A percentile compares a stretch with the other conserved stretches of the same genome.
Conservation (phyloP, 2,329 filamentous ascomycete genomes). For the Metarhizium brunneum region DNA sequence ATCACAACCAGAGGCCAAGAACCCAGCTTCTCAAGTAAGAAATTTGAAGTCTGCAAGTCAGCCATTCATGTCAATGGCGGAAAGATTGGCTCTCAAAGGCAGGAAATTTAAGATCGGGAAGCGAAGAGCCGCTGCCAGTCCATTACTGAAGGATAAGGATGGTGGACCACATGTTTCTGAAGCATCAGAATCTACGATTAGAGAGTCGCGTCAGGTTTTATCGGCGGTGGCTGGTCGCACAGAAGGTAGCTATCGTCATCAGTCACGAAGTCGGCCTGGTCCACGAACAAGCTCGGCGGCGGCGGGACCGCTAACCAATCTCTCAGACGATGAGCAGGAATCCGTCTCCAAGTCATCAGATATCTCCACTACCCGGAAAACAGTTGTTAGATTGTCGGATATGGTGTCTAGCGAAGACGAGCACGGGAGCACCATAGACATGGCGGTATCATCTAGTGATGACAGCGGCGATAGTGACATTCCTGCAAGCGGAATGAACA, state of each 20-base stretch:
- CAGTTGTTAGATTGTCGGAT: constrained; percentile 10
- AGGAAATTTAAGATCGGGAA: constrained; percentile 43
- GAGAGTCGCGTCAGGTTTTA: background rate
- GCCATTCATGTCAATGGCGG: constrained; percentile 44
- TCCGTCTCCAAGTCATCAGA: background rate
- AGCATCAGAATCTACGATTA: background rate
- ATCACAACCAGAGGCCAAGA: background rate
- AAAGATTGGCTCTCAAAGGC: constrained; percentile 45
- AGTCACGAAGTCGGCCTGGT: background rate
- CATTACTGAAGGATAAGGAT: background rate
- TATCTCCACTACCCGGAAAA: background rate
- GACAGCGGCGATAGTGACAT: constrained; percentile 12
- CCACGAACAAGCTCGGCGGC: background rate
- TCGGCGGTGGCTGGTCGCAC: background rate
- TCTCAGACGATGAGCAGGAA: background rate
- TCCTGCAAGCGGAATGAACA: constrained; percentile 7
- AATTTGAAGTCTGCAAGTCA: constrained; percentile 8
- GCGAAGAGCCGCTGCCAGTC: constrained; percentile 16
- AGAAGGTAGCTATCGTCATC: background rate
- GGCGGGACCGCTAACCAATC: background rate
- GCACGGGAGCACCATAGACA: background rate
- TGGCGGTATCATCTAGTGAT: constrained; percentile 5
- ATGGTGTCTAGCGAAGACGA: constrained; percentile 5
- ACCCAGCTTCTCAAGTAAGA: background rate
- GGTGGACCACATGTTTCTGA: background rate